phyloP scores from a whole-genome alignment of 176 grass and related monocot species.

The Carex pumila region DNA sequence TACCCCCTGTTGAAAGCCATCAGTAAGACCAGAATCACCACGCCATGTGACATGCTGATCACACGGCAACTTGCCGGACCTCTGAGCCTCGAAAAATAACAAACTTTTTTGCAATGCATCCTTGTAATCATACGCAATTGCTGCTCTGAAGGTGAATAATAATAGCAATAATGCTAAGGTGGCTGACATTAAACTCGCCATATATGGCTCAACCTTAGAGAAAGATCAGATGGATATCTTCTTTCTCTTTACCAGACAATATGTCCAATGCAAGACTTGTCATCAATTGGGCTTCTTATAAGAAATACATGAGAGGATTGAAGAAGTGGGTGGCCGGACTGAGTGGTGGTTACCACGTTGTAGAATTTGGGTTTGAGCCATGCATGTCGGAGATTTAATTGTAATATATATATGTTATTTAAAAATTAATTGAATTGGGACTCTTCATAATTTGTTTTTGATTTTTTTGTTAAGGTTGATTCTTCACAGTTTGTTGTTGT shows the following conservation, averaged over 20 bases:
- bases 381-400: conserved; percentile 40
- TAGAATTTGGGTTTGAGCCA: conserved; percentile 30
- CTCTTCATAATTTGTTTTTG: background rate
- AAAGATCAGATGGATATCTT: background rate
- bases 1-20: conserved; percentile 67
- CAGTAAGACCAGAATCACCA: conserved; percentile 70
- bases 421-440: background rate
- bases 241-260: background rate
- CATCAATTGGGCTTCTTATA: conserved; percentile 32
- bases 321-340: conserved; percentile 24
- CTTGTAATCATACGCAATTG: conserved; percentile 40
- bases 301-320: background rate
- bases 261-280: conserved; percentile 9
- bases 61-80: conserved; percentile 72
- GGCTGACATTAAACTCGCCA: conserved; percentile 37
- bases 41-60: conserved; percentile 66
- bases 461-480: no score
- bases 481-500: background rate
- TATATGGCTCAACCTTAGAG: conserved; percentile 39
- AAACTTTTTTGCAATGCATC: conserved; percentile 73
- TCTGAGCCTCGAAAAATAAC: conserved; percentile 84
- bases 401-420: background rate
- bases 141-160: conserved; percentile 10
- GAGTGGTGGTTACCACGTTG: conserved; percentile 48
- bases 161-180: conserved; percentile 27